Evolutionary conservation across 768 basidiomycete genomes (phyloP).

Genomic region (Termitomyces sp.): DNA sequence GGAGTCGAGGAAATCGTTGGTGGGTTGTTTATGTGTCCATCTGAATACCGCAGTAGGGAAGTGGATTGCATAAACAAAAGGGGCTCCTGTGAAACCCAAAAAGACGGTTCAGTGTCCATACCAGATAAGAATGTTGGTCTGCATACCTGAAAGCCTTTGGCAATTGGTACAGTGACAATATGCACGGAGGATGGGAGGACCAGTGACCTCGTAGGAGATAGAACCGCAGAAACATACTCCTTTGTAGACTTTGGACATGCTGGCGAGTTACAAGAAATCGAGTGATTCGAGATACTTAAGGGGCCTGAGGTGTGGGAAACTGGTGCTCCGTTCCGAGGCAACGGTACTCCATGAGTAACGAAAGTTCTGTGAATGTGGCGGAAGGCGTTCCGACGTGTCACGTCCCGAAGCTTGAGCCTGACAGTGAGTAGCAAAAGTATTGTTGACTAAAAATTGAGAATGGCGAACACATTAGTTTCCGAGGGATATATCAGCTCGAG

Average conservation of each 20-base stretch:
- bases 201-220: conserved; percentile 45
- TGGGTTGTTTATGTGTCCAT: conserved; percentile 49
- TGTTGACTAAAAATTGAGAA: background rate
- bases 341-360: background rate
- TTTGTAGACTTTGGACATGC: conserved; percentile 25
- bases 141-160: conserved; percentile 55
- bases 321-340: background rate
- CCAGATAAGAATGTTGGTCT: background rate
- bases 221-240: conserved; percentile 64
- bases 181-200: conserved; percentile 51
- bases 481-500: background rate
- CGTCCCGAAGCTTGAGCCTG: background rate
- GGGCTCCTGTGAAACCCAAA: conserved; percentile 38
- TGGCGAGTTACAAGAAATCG: background rate
- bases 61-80: conserved; percentile 64
- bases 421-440: background rate
- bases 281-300: background rate
- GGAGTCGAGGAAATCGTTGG: conserved; percentile 37
- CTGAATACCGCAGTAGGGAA: conserved; percentile 47
- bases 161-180: conserved; percentile 76
- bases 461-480: background rate
- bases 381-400: background rate
- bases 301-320: conserved; percentile 1
- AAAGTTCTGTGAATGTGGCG: background rate
- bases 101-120: background rate